Evolutionary conservation across 2,329 filamentous ascomycete species (phyloP).

Genomic region (Neofusicoccum umdonicola): DNA sequence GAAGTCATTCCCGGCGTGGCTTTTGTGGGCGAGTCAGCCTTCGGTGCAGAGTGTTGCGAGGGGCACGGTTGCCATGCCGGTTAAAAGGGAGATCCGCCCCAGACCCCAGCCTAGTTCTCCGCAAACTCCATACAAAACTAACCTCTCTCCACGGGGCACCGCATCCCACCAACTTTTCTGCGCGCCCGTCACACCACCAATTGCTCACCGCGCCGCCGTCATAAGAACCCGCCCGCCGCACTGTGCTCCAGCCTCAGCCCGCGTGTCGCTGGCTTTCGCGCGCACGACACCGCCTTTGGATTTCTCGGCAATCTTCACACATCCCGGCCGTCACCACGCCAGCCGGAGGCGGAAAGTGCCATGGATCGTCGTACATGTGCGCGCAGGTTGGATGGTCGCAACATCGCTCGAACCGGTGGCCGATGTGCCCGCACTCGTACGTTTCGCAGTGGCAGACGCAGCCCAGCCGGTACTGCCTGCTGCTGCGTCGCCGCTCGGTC

Average conservation of each 20-base stretch:
- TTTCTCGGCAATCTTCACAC: slow-evolving; percentile 1
- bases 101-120: not conserved
- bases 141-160: slow-evolving; percentile 12
- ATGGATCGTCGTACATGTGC: slow-evolving; percentile 12
- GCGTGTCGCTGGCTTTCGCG: not conserved
- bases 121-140: slow-evolving; percentile 7
- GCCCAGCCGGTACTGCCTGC: not conserved
- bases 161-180: not conserved
- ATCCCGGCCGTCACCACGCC: not conserved
- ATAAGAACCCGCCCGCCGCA: not conserved
- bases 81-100: slow-evolving; percentile 8
- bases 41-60: slow-evolving; percentile 13
- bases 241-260: not conserved
- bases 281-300: not conserved
- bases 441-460: slow-evolving; percentile 1
- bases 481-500: not conserved
- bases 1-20: slow-evolving; percentile 5
- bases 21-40: slow-evolving; percentile 6
- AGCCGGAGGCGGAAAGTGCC: slow-evolving; percentile 9
- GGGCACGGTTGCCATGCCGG: not conserved
- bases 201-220: not conserved
- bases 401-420: slow-evolving; percentile 7
- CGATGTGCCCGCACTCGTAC: not conserved
- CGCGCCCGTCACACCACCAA: not conserved
- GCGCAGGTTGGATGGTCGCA: not conserved